Percentiles rank a stretch among this genome's conserved stretches.
Evolutionary conservation across 1,139 yeast genomes (phyloP).

Genomic region (Suhomyces yuchorum): DNA sequence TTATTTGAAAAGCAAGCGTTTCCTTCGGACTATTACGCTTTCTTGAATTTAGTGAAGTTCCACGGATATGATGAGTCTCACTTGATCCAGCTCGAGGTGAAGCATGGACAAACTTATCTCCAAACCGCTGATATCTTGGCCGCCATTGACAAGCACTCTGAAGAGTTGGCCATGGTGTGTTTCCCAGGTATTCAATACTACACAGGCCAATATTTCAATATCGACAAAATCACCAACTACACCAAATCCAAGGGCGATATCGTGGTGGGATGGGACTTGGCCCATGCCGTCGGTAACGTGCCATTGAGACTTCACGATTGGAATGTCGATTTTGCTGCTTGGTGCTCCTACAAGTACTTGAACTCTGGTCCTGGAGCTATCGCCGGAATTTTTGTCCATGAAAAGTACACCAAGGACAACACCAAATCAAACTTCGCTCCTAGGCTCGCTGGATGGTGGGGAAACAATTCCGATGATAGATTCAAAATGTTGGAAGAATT

Average conservation of each 20-base stretch:
- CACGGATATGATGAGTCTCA: slow-evolving; percentile 62
- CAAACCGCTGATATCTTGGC: slow-evolving; percentile 63
- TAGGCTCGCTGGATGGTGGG: slow-evolving; percentile 98
- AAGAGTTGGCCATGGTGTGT: slow-evolving; percentile 70
- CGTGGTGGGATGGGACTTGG: slow-evolving; percentile 91
- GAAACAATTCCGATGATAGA: slow-evolving; percentile 67
- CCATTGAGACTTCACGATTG: slow-evolving; percentile 77
- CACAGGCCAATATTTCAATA: slow-evolving; percentile 85
- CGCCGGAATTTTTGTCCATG: slow-evolving; percentile 79
- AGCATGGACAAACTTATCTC: slow-evolving; percentile 55
- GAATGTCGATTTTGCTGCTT: slow-evolving; percentile 90
- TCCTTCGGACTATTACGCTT: slow-evolving; percentile 90
- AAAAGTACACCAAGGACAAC: slow-evolving; percentile 42
- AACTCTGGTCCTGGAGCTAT: slow-evolving; percentile 94
- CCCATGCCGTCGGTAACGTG: slow-evolving; percentile 92
- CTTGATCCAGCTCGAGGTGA: slow-evolving; percentile 64
- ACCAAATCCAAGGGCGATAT: slow-evolving; percentile 54
- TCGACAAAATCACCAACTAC: slow-evolving; percentile 60
- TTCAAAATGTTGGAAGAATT: slow-evolving; percentile 81
- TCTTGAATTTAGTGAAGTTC: slow-evolving; percentile 68
- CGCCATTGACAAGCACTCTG: slow-evolving; percentile 58
- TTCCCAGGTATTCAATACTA: slow-evolving; percentile 91
- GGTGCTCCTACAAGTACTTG: slow-evolving; percentile 91
- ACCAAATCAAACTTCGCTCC: slow-evolving; percentile 47
- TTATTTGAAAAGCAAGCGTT: slow-evolving; percentile 85